Base-by-base conservation (phyloP, 1,284 basidiomycete genomes). In the Gymnopus androsaceus region DNA sequence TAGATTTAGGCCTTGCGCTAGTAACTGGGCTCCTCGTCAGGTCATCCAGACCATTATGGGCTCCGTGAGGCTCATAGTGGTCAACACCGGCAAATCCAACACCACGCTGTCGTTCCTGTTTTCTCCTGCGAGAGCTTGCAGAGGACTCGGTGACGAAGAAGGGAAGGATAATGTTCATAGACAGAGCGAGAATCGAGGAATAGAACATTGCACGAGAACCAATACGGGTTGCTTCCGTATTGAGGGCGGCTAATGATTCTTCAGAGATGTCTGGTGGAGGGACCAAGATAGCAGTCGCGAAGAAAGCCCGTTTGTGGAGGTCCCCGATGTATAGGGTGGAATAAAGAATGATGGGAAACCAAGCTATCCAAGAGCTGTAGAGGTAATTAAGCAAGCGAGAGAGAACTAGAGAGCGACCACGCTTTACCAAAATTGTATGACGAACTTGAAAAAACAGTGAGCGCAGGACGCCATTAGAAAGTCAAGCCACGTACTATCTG, bases 281-380 rank as follows among this genome's bases (percentile, higher is more conserved):
- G 3, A 46, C 19, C 25, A 57, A 5, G 5, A 31, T 44, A 9
- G 59, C 42, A 7, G 75, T 66, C 0, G 71, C 57, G 19, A 74
- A 69, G 4, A 74, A 75, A 0, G 77, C 69, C 3, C 74, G 74
- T 62, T 87, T 89, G 77, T 96, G 86, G 12, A 95, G 81, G 64
- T 95, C 94, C 11, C 90, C 89, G 48, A 96, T 82, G 74, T 94
- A 98, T 12, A 92, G 76, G 0, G 89, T 88, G 0, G 87, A 88
- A 75, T 94, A 96, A 73, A 96, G 95, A 1, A 95, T 75, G 27
- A 94, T 75, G 0, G 94, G 94, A 64, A 94, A 95, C 94, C 94
- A 95, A 3, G 84, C 90, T 56, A 93, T 77, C 82, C 84, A 92
- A 3, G 87, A 81, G 60, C 90, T 92, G 59, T 12, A 38, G 33